Conservation (phyloP, 768 basidiomycete species). For the Cubamyces lactineus region DNA sequence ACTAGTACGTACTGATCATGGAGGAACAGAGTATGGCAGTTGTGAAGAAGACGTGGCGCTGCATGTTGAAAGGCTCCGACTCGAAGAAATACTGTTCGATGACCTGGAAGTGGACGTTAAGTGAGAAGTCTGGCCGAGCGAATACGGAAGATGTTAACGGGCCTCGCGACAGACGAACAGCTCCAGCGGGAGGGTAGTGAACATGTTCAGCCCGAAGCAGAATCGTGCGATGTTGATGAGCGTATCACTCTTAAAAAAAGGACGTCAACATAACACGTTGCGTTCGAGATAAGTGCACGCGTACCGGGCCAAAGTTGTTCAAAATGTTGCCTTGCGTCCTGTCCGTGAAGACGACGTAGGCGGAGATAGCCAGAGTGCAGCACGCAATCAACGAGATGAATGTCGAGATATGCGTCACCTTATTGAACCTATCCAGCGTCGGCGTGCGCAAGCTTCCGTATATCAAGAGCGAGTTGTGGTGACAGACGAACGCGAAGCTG, state of each 20-base stretch:
- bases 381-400: slow-evolving; percentile 84
- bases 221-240: slow-evolving; percentile 95
- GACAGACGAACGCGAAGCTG: slow-evolving; percentile 94
- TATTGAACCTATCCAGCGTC: slow-evolving; percentile 90
- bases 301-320: slow-evolving; percentile 87
- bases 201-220: slow-evolving; percentile 96
- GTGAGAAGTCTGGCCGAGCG: too few species aligned
- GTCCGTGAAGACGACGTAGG: slow-evolving; percentile 87
- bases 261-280: slow-evolving; percentile 8
- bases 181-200: slow-evolving; percentile 94
- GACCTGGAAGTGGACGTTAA: slow-evolving; percentile 52
- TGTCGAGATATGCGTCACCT: slow-evolving; percentile 92
- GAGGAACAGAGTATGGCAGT: slow-evolving; percentile 79
- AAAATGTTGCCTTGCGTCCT: slow-evolving; percentile 94
- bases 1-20: slow-evolving; percentile 78
- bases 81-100: slow-evolving; percentile 97
- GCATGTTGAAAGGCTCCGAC: slow-evolving; percentile 77
- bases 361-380: slow-evolving; percentile 80
- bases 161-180: slow-evolving; percentile 98
- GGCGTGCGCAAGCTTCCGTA: slow-evolving; percentile 93
- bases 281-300: slow-evolving; percentile 23
- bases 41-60: slow-evolving; percentile 91
- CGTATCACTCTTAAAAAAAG: slow-evolving; percentile 62
- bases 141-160: slow-evolving; percentile 46
- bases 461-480: slow-evolving; percentile 96